Evolutionary conservation across 306 rosid species (phyloP).

Genomic region (Medicago lupulina): DNA sequence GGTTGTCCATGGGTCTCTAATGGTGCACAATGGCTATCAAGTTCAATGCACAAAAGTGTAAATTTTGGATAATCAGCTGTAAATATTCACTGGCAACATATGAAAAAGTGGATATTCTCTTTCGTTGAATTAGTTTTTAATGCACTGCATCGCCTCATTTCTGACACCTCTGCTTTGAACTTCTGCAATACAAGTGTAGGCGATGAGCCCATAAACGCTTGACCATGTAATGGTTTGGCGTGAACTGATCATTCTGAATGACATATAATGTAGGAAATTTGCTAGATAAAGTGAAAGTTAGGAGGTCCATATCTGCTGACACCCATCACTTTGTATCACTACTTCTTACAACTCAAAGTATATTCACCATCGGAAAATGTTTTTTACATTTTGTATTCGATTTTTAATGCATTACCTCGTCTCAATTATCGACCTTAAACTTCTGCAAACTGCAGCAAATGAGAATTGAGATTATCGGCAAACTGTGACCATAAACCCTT

Average conservation of each 20-base stretch:
- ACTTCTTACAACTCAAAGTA: not conserved
- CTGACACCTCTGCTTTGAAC: not conserved
- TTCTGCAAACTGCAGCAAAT: slow-evolving; percentile 18
- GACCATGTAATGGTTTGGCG: not conserved
- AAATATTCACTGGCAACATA: slow-evolving; percentile 1
- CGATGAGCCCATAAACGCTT: not conserved
- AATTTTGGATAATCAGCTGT: not conserved
- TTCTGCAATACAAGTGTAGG: not conserved
- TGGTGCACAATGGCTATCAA: slow-evolving; percentile 11
- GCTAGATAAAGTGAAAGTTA: not conserved
- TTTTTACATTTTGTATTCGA: not conserved
- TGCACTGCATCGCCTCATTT: not conserved
- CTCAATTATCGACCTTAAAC: not conserved
- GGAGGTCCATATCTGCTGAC: not conserved
- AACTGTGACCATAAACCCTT: slow-evolving; percentile 8
- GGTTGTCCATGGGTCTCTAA: not conserved
- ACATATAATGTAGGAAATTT: not conserved
- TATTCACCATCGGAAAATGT: not conserved
- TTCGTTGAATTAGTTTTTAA: slow-evolving; percentile 23
- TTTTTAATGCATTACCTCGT: not conserved
- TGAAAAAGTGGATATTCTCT: slow-evolving; percentile 1
- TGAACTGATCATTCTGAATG: not conserved
- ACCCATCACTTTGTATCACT: not conserved
- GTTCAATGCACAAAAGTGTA: slow-evolving; percentile 19
- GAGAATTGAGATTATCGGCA: slow-evolving; percentile 15